Evolutionary conservation across 177 flowering plant genomes (phyloP).

Genomic region (Tripterygium wilfordii): DNA sequence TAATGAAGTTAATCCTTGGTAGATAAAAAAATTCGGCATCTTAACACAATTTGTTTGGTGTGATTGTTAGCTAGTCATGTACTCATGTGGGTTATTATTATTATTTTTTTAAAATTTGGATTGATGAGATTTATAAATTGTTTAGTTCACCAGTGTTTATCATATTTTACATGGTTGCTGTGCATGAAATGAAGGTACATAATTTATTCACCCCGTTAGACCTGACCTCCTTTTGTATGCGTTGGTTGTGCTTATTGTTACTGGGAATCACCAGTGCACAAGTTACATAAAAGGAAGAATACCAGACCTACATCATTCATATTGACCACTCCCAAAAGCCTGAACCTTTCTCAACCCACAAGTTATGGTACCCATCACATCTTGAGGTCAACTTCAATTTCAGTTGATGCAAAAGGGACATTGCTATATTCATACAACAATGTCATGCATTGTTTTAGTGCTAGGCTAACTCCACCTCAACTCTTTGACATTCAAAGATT

Average conservation of each 20-base stretch:
- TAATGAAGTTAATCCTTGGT: too few species aligned
- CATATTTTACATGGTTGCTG: too few species aligned
- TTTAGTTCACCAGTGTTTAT: too few species aligned
- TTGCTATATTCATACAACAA: slow-evolving; percentile 26
- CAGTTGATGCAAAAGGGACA: neutral
- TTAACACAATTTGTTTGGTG: too few species aligned
- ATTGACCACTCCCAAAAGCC: slow-evolving; percentile 6
- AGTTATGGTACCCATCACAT: slow-evolving; percentile 19
- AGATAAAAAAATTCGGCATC: too few species aligned
- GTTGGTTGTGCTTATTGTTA: neutral
- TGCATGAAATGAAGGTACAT: too few species aligned
- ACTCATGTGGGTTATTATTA: too few species aligned
- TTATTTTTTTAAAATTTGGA: too few species aligned
- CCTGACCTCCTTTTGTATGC: too few species aligned
- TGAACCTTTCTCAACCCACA: slow-evolving; percentile 22
- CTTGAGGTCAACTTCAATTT: neutral
- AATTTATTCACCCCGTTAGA: too few species aligned
- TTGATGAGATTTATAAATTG: too few species aligned
- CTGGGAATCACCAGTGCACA: neutral
- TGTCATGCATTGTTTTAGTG: slow-evolving; percentile 28
- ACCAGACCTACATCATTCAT: slow-evolving; percentile 11
- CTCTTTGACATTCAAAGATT: slow-evolving; percentile 12
- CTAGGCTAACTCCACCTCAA: slow-evolving; percentile 16
- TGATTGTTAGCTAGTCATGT: too few species aligned
- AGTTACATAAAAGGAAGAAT: slow-evolving; percentile 2